These are phyloP conservation scores for Mangifera indica DNA, from an alignment of 345 rosid genomes.

Conservation along the genomic window DNA sequence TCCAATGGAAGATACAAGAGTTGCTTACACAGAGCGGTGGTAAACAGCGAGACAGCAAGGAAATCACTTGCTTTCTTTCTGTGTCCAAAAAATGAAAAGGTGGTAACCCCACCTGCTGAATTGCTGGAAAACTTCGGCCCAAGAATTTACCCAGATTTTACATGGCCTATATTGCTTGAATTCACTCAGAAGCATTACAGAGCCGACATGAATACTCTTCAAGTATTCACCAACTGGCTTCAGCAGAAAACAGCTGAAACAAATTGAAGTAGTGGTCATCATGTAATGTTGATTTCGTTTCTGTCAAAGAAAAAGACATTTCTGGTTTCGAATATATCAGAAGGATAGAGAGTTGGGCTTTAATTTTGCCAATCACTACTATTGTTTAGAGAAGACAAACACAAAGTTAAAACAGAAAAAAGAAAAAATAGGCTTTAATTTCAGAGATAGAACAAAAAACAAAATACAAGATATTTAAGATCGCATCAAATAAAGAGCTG, in stretches of 20 bases:
- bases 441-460: slow-evolving; percentile 16
- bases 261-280: neutral
- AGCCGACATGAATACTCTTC: slow-evolving; percentile 87
- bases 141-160: slow-evolving; percentile 79
- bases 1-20: slow-evolving; percentile 87
- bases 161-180: slow-evolving; percentile 78
- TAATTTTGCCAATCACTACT: slow-evolving; percentile 9
- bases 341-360: slow-evolving; percentile 5
- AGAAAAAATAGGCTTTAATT: slow-evolving; percentile 11
- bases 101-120: slow-evolving; percentile 73
- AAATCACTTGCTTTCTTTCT: slow-evolving; percentile 95
- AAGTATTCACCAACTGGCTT: slow-evolving; percentile 61
- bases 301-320: slow-evolving; percentile 29
- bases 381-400: slow-evolving; percentile 16
- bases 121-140: slow-evolving; percentile 53
- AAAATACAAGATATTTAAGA: slow-evolving; percentile 15
- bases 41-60: slow-evolving; percentile 71
- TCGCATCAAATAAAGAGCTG: slow-evolving; percentile 25
- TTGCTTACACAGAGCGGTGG: slow-evolving; percentile 93
- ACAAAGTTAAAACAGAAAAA: slow-evolving; percentile 8
- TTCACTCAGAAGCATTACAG: slow-evolving; percentile 87
- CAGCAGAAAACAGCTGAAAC: slow-evolving; percentile 40
- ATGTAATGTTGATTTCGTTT: neutral
- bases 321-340: neutral
- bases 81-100: slow-evolving; percentile 76